These are phyloP conservation scores for Trichoderma sp. DNA, from an alignment of 2,329 filamentous ascomycete species.

Conservation along the genomic window DNA sequence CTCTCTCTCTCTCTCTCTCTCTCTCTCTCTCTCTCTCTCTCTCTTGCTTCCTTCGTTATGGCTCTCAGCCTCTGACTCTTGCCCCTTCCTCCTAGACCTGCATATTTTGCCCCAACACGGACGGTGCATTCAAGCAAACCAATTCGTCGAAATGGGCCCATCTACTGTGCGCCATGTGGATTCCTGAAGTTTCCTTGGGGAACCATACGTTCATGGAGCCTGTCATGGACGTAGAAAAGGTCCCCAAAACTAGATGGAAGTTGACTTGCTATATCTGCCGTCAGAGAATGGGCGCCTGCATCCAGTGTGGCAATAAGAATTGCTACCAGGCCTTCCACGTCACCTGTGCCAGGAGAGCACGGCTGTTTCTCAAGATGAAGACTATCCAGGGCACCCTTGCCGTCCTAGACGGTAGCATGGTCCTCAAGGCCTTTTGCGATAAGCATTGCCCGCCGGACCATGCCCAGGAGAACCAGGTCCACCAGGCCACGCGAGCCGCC, in stretches of 20 bases:
- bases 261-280: slow-evolving; percentile 94
- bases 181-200: slow-evolving; percentile 91
- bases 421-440: slow-evolving; percentile 93
- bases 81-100: slow-evolving; percentile 60
- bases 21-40: background rate
- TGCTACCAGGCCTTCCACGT: slow-evolving; percentile 98
- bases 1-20: background rate
- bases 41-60: background rate
- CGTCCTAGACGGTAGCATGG: slow-evolving; percentile 72
- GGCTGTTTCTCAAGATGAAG: slow-evolving; percentile 94
- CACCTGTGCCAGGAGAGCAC: slow-evolving; percentile 85
- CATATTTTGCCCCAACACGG: slow-evolving; percentile 97
- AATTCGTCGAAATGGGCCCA: slow-evolving; percentile 96
- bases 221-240: slow-evolving; percentile 96
- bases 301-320: slow-evolving; percentile 95
- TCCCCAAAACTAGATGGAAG: slow-evolving; percentile 91
- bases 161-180: slow-evolving; percentile 96
- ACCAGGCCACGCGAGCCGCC: slow-evolving; percentile 74
- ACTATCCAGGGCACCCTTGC: slow-evolving; percentile 76
- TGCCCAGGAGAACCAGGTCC: slow-evolving; percentile 78
- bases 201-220: slow-evolving; percentile 98
- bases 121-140: slow-evolving; percentile 97
- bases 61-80: background rate
- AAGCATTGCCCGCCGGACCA: slow-evolving; percentile 91
- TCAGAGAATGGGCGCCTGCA: slow-evolving; percentile 96